A percentile compares a stretch with the other conserved stretches of the same genome.
These are phyloP conservation scores for Musa itinerans DNA, from an alignment of 176 grass and related monocot species.

Conservation along the genomic window DNA sequence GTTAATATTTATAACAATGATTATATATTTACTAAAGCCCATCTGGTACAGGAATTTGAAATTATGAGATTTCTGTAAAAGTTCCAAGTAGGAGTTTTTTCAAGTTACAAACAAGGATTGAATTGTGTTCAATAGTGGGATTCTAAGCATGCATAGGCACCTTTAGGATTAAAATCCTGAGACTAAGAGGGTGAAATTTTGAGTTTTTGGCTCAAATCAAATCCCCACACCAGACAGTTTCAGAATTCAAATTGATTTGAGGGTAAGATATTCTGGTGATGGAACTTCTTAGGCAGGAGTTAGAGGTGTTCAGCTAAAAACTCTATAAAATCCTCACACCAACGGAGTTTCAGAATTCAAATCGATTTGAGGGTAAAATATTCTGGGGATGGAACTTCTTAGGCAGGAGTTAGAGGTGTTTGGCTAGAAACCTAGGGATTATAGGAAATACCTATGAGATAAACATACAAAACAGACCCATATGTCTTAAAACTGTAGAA, in stretches of 20 bases:
- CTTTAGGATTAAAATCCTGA: not conserved
- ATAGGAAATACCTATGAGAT: not conserved
- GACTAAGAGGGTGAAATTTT: not conserved
- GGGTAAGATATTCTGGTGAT: not conserved
- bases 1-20: not conserved
- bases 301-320: not conserved
- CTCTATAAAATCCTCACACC: not conserved
- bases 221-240: not conserved
- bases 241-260: not conserved
- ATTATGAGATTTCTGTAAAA: not conserved
- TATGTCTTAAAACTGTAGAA: not conserved
- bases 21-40: not conserved
- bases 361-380: not conserved
- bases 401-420: not conserved
- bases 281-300: not conserved
- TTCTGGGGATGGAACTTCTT: not conserved
- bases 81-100: not conserved
- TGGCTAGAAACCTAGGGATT: not conserved
- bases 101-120: not conserved
- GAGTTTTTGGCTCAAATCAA: not conserved
- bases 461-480: not conserved
- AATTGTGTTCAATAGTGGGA: not conserved
- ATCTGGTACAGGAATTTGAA: not conserved
- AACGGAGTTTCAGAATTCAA: not conserved
- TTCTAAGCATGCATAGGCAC: not conserved